A percentile compares a stretch with the other conserved stretches of the same genome.
These are phyloP conservation scores for Tremellales sp. DNA, from an alignment of 1,284 basidiomycete genomes.

Conservation along the genomic window DNA sequence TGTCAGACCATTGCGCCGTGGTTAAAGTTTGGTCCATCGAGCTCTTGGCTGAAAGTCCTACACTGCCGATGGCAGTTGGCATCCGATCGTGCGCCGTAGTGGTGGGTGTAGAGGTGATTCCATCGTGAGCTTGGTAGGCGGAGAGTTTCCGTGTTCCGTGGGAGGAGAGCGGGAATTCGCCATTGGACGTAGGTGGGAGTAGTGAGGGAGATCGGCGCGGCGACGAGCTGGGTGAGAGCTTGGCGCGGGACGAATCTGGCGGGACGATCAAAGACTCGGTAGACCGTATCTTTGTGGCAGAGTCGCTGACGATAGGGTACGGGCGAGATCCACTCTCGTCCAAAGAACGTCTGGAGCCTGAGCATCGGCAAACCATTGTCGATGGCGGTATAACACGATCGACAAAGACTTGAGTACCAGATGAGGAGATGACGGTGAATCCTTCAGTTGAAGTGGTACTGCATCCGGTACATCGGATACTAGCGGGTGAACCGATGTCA, in stretches of 20 bases:
- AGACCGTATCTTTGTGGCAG: not conserved
- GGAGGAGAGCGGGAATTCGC: constrained; percentile 39
- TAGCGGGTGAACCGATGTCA: constrained; percentile 14
- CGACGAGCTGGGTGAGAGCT: constrained; percentile 19
- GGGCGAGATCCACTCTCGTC: constrained; percentile 18
- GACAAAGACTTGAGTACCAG: constrained; percentile 22
- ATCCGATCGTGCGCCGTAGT: no score
- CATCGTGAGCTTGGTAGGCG: constrained; percentile 21
- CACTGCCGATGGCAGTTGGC: not conserved
- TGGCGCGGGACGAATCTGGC: constrained; percentile 10
- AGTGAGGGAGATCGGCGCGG: constrained; percentile 24
- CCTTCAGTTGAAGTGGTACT: constrained; percentile 22
- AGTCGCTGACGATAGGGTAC: not conserved
- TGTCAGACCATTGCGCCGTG: constrained; percentile 12
- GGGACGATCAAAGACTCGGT: constrained; percentile 16
- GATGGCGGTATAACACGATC: constrained; percentile 25
- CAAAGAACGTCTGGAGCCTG: constrained; percentile 11
- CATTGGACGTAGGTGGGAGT: constrained; percentile 25
- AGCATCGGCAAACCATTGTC: constrained; percentile 28
- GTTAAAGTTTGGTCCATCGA: not conserved
- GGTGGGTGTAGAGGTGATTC: constrained; percentile 1
- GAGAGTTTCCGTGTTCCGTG: constrained; percentile 34
- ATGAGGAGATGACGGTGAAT: constrained; percentile 34
- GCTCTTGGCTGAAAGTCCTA: not conserved
- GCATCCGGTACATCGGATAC: constrained; percentile 31